Base-by-base conservation (phyloP, 306 rosid species). In the Dalbergia oliveri region DNA sequence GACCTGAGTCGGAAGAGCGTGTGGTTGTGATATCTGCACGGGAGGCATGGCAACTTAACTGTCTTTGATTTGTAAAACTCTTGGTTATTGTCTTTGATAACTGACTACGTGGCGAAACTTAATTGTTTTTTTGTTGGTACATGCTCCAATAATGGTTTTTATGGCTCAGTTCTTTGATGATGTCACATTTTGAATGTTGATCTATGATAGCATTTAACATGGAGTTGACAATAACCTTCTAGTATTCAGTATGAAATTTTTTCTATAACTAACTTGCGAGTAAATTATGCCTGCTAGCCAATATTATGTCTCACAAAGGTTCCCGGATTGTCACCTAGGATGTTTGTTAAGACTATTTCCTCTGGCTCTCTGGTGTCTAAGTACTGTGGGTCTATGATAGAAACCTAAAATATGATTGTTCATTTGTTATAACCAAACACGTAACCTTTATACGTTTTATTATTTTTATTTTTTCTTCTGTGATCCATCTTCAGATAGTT, bases 11-110 rank as follows among this genome's bases (percentile, higher is more conserved):
- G 3, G 95, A 94, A 26, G 98, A 94, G 76, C 95, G 91, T 3
- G 87, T 94, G 61, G 92, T 94, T 66, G 79, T 89, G 77, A 92
- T 94, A 88, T 90, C 96, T 73, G 91, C 98, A 45, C 77, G 84
- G 75, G 98, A 94, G 98, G 98, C 84, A 90, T 49, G 86, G 58
- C 58, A 84, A 14, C 62, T 85, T 74, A 73, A 78, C 72, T 34
- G 4, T 73, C 66, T 69, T 66, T 78, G 50, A 11, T 69, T 64
- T 50, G 19, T 69, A 58, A 37, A 69, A 43, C 57, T 84, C 41
- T 67, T 65, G 56, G 44, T 66, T 70, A 54, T 54, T 15, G 23
- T 54, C 60, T 54, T 2, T 54, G 23, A 16, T 16, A 0, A 31
- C n/a, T n/a, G n/a, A n/a, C 33, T 65, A 64, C 18, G 57, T 73